phyloP scores from a whole-genome alignment of 768 basidiomycete genomes.

The Phlebiopsis flavidoalba region DNA sequence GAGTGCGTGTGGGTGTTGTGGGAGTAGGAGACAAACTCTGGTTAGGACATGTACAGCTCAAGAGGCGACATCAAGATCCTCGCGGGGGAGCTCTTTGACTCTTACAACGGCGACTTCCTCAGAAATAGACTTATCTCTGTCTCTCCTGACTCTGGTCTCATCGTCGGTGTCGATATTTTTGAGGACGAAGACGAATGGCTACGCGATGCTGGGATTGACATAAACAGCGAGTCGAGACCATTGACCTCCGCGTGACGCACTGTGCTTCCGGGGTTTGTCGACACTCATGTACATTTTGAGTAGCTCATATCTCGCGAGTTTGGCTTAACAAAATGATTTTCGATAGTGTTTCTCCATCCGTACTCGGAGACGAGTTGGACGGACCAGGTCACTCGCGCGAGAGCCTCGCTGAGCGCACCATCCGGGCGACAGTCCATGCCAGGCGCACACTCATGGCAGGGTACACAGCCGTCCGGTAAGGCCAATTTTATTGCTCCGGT shows the following conservation, averaged over 20 bases:
- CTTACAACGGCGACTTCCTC: slow-evolving; percentile 35
- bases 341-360: slow-evolving; percentile 53
- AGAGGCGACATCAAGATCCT: slow-evolving; percentile 21
- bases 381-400: slow-evolving; percentile 59
- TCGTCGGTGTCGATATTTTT: slow-evolving; percentile 34
- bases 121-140: slow-evolving; percentile 44
- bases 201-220: not conserved
- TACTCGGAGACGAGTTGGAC: slow-evolving; percentile 58
- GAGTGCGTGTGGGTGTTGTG: not conserved
- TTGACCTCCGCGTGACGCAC: slow-evolving; percentile 44
- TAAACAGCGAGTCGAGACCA: slow-evolving; percentile 15
- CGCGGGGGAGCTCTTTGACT: slow-evolving; percentile 50
- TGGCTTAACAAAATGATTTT: not conserved
- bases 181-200: not conserved
- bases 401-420: slow-evolving; percentile 49
- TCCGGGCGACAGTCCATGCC: slow-evolving; percentile 59
- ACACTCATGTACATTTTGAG: slow-evolving; percentile 52
- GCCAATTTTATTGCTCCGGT: not conserved
- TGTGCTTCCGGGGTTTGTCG: slow-evolving; percentile 54
- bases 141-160: slow-evolving; percentile 40
- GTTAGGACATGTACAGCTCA: not conserved
- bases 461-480: slow-evolving; percentile 56
- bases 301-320: not conserved
- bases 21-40: not conserved
- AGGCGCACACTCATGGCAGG: slow-evolving; percentile 53